Evolutionary conservation across 139 green algal species (phyloP).

Genomic region (Chlorella sp.): DNA sequence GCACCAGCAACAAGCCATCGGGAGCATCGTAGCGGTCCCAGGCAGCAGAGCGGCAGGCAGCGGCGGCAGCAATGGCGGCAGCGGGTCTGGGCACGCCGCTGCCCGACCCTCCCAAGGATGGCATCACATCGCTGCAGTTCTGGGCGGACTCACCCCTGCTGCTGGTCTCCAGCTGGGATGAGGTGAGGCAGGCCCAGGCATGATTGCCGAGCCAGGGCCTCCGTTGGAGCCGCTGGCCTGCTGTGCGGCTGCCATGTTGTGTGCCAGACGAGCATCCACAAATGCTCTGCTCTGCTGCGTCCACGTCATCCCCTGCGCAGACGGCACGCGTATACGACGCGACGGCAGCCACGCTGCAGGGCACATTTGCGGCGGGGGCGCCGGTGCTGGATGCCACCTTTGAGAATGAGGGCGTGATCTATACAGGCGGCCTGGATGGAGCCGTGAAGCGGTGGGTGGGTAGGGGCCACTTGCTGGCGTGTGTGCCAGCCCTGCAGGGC

Average conservation of each 20-base stretch:
- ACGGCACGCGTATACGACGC: constrained; percentile 75
- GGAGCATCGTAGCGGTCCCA: too few relatives aligned
- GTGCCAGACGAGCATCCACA: neutral
- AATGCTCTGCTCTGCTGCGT: neutral
- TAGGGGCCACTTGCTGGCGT: neutral
- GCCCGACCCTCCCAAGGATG: constrained; percentile 61
- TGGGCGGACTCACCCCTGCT: constrained; percentile 55
- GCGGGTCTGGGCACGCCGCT: constrained; percentile 42
- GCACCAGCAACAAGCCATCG: too few relatives aligned
- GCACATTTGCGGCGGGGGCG: constrained; percentile 50
- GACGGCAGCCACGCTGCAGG: constrained; percentile 29
- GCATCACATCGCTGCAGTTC: constrained; percentile 72
- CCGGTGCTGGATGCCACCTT: constrained; percentile 81
- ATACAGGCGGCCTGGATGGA: constrained; percentile 65
- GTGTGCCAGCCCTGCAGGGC: neutral
- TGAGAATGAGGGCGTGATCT: constrained; percentile 59
- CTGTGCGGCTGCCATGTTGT: neutral
- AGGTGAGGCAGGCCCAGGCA: constrained; percentile 44
- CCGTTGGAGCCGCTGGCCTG: too few relatives aligned
- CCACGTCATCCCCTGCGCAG: constrained; percentile 28
- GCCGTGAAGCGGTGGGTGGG: constrained; percentile 60
- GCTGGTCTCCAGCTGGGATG: constrained; percentile 81
- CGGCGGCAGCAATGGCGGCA: neutral
- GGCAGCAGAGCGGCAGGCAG: neutral
- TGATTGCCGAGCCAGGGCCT: too few relatives aligned